Evolutionary conservation across 768 basidiomycete genomes (phyloP), one percentile per base, ranked within the genome.

Genomic region (Suillus cothurnatus): DNA sequence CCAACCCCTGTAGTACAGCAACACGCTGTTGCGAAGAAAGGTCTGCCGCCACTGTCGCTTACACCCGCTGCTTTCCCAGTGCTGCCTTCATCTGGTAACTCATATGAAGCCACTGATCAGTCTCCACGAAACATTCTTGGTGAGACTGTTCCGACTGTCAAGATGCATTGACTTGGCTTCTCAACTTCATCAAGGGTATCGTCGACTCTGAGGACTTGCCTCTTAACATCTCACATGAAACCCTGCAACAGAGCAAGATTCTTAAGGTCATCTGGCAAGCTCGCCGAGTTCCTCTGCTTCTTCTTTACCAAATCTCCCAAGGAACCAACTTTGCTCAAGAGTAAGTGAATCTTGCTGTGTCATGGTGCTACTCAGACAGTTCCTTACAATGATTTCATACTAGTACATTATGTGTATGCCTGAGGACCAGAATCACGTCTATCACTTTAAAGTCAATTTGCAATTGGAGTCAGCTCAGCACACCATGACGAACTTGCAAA

Each of bases 151-250:
- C 55, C 68, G 6, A 5, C 81, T 80, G 5, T 66, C n/a, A n/a
- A n/a, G n/a, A n/a, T n/a, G n/a, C n/a, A n/a, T n/a, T n/a, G n/a
- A n/a, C n/a, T n/a, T n/a, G n/a, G n/a, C n/a, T n/a, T n/a, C n/a
- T 98, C 80, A 98, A 98, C 87, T 99, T 98, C 79, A 89, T 98
- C 84, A 97, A 97, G 88, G 94, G 95, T 86, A 98, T 99, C 77
- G 97, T 99, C 81, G 97, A 99, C 86, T 99, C 97, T 38, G 97
- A 99, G 84, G 97, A 99, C 80, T 90, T 99, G 36, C 97, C 97
- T 32, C 93, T 99, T 76, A 99, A 99, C 88, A 99, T 99, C 81
- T 99, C 97, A 50, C 95, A 97, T 82, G 97, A 99, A 86, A 98
- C 96, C 39, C 89, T 99, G 63, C 97, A 99, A 80, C 97, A 99